phyloP scores from a whole-genome alignment of 306 rosid species.

The Comarum palustre region DNA sequence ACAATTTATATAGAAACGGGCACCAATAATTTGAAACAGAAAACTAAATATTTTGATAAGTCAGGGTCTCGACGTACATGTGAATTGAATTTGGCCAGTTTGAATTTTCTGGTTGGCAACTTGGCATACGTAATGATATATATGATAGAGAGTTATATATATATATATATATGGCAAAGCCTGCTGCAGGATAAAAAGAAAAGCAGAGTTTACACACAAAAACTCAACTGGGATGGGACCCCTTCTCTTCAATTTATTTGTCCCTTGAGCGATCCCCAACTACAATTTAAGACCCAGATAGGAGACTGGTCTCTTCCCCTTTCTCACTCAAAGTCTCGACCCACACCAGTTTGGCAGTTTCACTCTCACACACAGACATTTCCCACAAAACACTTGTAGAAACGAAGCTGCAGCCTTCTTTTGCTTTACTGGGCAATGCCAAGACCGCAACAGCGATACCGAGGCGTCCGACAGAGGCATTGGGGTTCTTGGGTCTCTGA shows the following conservation, averaged over 20 bases:
- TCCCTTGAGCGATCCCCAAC: slow-evolving; percentile 28
- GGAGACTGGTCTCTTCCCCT: slow-evolving; percentile 37
- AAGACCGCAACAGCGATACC: slow-evolving; percentile 83
- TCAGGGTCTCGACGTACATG: slow-evolving; percentile 30
- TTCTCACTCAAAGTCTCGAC: slow-evolving; percentile 9
- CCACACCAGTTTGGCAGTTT: neutral
- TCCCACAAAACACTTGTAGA: slow-evolving; percentile 32
- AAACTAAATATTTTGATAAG: neutral
- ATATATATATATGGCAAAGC: slow-evolving; percentile 19
- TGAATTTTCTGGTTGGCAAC: slow-evolving; percentile 31
- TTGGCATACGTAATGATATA: too few relatives aligned
- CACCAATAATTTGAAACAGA: slow-evolving; percentile 12
- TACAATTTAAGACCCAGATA: slow-evolving; percentile 30
- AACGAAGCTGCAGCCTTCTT: slow-evolving; percentile 25
- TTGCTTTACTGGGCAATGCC: slow-evolving; percentile 48
- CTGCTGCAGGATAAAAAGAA: slow-evolving; percentile 15
- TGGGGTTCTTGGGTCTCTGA: slow-evolving; percentile 99
- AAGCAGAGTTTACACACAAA: slow-evolving; percentile 24
- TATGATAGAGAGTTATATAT: too few relatives aligned
- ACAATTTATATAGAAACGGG: slow-evolving; percentile 20
- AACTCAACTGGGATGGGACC: slow-evolving; percentile 47
- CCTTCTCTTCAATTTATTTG: slow-evolving; percentile 38
- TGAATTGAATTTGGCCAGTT: slow-evolving; percentile 49
- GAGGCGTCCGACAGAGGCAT: slow-evolving; percentile 97
- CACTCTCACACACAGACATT: slow-evolving; percentile 23